A percentile compares a stretch with the other conserved stretches of the same genome.
Conservation (phyloP, 225 moss, liverwort and hornwort genomes). For the Antitrichia curtipendula region DNA sequence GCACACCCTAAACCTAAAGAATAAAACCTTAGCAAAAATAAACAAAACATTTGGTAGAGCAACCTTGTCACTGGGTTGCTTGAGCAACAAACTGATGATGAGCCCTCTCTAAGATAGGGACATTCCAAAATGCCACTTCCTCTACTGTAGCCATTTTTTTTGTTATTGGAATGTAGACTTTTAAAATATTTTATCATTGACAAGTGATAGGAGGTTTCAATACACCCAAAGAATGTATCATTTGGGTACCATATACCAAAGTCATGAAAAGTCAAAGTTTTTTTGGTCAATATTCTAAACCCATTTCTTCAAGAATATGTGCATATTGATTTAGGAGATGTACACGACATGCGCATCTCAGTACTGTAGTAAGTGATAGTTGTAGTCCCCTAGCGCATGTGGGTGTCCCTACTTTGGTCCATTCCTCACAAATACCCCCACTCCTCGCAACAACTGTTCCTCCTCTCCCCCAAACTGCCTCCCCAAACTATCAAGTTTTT, state of each 20-base stretch:
- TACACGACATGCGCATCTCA: neutral
- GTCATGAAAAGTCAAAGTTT: neutral
- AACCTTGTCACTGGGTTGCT: fast-evolving
- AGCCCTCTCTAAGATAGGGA: neutral
- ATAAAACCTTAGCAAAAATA: neutral
- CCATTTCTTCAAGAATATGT: neutral
- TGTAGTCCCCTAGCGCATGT: too few species aligned
- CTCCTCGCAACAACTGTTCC: too few species aligned
- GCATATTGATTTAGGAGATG: neutral
- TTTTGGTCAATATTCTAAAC: neutral
- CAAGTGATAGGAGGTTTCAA: neutral
- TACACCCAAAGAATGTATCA: too few species aligned
- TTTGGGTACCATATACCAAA: fast-evolving
- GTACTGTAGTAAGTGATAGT: too few species aligned
- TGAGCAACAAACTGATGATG: neutral
- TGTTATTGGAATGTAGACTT: neutral
- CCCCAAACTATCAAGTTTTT: too few species aligned
- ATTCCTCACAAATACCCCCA: too few species aligned
- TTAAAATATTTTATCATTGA: neutral
- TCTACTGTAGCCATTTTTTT: fast-evolving
- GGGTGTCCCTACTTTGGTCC: too few species aligned
- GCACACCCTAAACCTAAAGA: neutral
- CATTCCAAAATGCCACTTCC: neutral
- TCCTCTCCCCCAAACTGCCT: too few species aligned
- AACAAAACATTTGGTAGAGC: neutral